Evolutionary conservation across 148 eudicot genomes (phyloP).

Genomic region (Rheum nobile): DNA sequence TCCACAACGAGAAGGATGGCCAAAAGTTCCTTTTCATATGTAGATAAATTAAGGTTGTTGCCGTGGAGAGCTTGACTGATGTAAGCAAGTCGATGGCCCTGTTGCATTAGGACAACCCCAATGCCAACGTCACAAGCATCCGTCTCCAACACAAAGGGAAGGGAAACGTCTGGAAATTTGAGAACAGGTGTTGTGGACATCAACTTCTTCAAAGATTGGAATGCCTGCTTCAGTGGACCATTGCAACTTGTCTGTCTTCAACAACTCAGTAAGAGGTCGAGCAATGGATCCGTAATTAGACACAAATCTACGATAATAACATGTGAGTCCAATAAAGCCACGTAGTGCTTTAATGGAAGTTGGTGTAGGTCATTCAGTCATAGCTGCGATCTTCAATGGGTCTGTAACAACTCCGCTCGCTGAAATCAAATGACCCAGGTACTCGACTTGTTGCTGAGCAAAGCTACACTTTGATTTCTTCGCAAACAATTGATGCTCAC

Average conservation of each 20-base stretch:
- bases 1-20: conserved; percentile 9
- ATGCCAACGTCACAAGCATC: conserved; percentile 7
- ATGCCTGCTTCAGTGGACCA: not conserved
- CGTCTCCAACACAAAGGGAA: no score
- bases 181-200: not conserved
- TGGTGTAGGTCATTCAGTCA: not conserved
- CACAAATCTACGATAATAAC: conserved; percentile 6
- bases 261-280: not conserved
- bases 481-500: not conserved
- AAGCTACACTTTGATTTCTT: not conserved
- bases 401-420: not conserved
- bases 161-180: not conserved
- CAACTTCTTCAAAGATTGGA: not conserved
- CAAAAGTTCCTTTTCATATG: conserved; percentile 11
- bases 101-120: not conserved
- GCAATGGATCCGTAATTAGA: not conserved
- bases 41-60: not conserved
- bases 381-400: not conserved
- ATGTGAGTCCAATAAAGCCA: not conserved
- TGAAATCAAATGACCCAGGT: not conserved
- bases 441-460: not conserved
- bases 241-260: not conserved
- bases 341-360: not conserved
- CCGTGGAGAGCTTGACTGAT: conserved; percentile 1
- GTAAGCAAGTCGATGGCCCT: conserved; percentile 6